Percentiles rank a stretch among this genome's conserved stretches.
Conservation (phyloP, 148 eudicot species). For the Fagopyrum homotropicum region DNA sequence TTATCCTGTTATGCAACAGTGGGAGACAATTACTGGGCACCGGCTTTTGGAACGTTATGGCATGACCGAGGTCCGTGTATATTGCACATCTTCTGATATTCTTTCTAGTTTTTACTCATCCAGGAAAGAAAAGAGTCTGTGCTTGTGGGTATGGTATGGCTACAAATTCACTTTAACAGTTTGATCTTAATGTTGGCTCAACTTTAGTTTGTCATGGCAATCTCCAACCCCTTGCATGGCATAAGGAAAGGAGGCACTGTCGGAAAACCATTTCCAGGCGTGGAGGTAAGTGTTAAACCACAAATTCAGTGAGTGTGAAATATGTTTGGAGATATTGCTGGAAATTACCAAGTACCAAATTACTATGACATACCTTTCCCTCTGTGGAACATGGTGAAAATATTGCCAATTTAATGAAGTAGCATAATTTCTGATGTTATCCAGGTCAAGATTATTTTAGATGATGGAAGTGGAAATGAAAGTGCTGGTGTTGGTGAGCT, state of each 20-base stretch:
- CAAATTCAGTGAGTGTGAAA: not conserved
- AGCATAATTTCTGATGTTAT: constrained; percentile 8
- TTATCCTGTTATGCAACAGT: constrained; percentile 90
- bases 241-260: constrained; percentile 90
- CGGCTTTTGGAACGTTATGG: constrained; percentile 93
- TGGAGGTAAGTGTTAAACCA: constrained; percentile 56
- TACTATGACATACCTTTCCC: not conserved
- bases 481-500: constrained; percentile 72
- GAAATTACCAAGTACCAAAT: not conserved
- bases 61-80: constrained; percentile 81
- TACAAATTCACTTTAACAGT: constrained; percentile 3
- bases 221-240: constrained; percentile 79
- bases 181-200: constrained; percentile 14
- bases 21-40: constrained; percentile 91
- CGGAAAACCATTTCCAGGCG: constrained; percentile 93
- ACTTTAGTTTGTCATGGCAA: constrained; percentile 87
- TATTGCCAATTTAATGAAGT: not conserved
- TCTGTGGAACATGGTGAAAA: not conserved
- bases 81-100: not conserved
- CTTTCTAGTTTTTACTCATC: not conserved
- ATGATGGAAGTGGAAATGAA: constrained; percentile 46
- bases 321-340: constrained; percentile 9
- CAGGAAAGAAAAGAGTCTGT: not conserved
- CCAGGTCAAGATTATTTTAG: constrained; percentile 78
- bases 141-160: not conserved